Evolutionary conservation across 1,139 yeast species (phyloP), one percentile per base, ranked within the genome.

Genomic region (Pichia terricola): DNA sequence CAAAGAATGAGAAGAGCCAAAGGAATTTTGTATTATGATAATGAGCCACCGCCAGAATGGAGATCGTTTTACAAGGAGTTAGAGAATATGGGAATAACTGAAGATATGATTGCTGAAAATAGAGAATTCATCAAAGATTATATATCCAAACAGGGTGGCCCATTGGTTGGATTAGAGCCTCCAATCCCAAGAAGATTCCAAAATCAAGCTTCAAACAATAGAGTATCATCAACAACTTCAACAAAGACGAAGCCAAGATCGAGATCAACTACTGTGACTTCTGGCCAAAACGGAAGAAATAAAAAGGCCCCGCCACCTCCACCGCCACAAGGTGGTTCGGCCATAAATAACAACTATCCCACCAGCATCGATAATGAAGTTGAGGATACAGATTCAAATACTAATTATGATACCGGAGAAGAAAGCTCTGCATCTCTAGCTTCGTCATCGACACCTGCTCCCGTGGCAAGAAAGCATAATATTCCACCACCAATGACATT

Each of bases 61-160:
- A 65, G 89, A 40, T 70, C 83, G 2, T 70, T 87, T 45, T 84
- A 86, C 52, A 67, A 75, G 5, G 91, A 83, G 57, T 69, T 87
- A 45, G 94, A 81, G 35, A 70, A 75, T 26, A 83, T 84, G 43
- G 96, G 95, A 0, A 86, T 87, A 46, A 65, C 88, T 0, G 94
- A 86, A 57, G 95, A 86, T 54, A 83, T 84, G 89, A 85, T 87
- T 62, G 94, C 91, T 1, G 94, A 84, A 48, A 84, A 85, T 58
- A 70, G 88, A 50, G 85, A 82, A 50, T 85, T 85, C 58, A 85
- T 85, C 54, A 85, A 84, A 60, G 80, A 79, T 45, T 85, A 83
- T 57, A 83, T 85, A 50, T 66, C 79, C 6, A 70, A 80, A 55
- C 84, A 81, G 58, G 94, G 94, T 28, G 94, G 94, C 1, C 91